Conservation (phyloP, 179 eudicot species). For the Beta macrorhiza region DNA sequence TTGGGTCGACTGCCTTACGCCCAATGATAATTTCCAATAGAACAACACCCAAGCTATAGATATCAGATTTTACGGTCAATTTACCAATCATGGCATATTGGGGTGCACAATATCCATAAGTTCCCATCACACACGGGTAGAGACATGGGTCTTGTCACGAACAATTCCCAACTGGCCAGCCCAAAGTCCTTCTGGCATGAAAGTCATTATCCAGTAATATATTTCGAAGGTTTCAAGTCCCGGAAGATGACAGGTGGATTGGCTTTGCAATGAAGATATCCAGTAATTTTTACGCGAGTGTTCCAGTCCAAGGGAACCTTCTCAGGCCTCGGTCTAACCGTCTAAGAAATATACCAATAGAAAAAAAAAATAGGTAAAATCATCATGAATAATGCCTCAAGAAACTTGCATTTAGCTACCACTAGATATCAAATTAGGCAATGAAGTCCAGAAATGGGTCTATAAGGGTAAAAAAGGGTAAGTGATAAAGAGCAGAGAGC, state of each 20-base stretch:
- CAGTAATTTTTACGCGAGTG: constrained; percentile 57
- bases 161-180: constrained; percentile 68
- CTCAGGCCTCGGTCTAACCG: constrained; percentile 30
- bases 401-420: not conserved
- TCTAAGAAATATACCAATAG: constrained; percentile 31
- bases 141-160: constrained; percentile 60
- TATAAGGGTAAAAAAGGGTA: not conserved
- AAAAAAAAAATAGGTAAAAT: not conserved
- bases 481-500: not conserved
- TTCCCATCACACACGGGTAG: constrained; percentile 66
- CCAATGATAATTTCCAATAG: constrained; percentile 65
- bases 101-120: constrained; percentile 90
- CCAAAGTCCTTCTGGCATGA: constrained; percentile 63
- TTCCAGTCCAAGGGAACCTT: constrained; percentile 58
- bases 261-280: constrained; percentile 59
- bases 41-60: constrained; percentile 69
- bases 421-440: not conserved
- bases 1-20: constrained; percentile 54
- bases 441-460: not conserved
- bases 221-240: constrained; percentile 58
- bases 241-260: constrained; percentile 64
- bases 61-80: constrained; percentile 62
- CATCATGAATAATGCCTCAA: not conserved
- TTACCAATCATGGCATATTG: constrained; percentile 87
- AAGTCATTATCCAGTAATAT: constrained; percentile 58